A percentile compares a stretch with the other conserved stretches of the same genome.
Evolutionary conservation across 495 filamentous ascomycete species (phyloP).

Genomic region (Aspergillus biplanus): DNA sequence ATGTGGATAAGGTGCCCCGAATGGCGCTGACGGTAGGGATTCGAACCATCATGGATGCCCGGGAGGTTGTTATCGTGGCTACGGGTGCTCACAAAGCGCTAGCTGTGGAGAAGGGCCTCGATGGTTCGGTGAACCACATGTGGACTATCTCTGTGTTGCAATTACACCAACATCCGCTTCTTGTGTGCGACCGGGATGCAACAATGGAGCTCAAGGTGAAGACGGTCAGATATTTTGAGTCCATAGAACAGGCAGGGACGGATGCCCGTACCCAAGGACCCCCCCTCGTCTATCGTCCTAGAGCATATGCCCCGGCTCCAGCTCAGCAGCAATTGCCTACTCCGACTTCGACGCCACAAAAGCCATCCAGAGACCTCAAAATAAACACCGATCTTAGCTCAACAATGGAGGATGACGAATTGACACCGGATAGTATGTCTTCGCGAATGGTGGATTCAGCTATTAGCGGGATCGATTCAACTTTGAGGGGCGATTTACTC

Average conservation of each 20-base stretch:
- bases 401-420: constrained; percentile 52
- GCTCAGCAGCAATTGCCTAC: constrained; percentile 37
- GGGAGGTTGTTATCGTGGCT: constrained; percentile 82
- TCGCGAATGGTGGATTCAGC: constrained; percentile 62
- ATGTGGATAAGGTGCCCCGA: constrained; percentile 72
- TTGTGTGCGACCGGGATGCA: constrained; percentile 85
- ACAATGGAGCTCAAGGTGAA: constrained; percentile 83
- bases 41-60: constrained; percentile 80
- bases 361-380: constrained; percentile 46
- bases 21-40: constrained; percentile 88
- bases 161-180: constrained; percentile 76
- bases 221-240: constrained; percentile 71
- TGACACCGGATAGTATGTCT: constrained; percentile 70
- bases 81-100: constrained; percentile 80
- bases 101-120: constrained; percentile 80
- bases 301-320: constrained; percentile 44
- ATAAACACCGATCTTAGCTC: constrained; percentile 49
- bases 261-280: constrained; percentile 62
- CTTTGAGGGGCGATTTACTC: constrained; percentile 44
- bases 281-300: constrained; percentile 46
- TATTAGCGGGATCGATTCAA: constrained; percentile 47
- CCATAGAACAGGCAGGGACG: constrained; percentile 66
- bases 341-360: constrained; percentile 33
- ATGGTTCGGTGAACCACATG: constrained; percentile 86
- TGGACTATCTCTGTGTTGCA: constrained; percentile 84